These are phyloP conservation scores for Naumovozyma baii DNA, from an alignment of 805 yeast genomes.

Conservation along the genomic window DNA sequence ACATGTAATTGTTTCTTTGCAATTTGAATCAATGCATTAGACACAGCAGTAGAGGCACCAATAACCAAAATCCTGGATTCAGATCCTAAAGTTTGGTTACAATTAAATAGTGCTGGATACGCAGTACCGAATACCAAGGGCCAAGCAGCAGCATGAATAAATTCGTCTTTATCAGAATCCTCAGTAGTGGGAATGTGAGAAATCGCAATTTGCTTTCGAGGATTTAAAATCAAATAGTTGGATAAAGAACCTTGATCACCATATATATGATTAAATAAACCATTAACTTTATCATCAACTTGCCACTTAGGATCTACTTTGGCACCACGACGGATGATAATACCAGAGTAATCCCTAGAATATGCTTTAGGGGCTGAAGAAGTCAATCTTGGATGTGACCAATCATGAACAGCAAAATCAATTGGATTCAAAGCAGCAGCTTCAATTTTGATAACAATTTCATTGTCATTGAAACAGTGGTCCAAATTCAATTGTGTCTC, in stretches of 20 bases:
- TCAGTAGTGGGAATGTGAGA: conserved; percentile 31
- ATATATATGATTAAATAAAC: conserved; percentile 16
- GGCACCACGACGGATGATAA: conserved; percentile 19
- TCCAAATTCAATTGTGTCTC: conserved; percentile 18
- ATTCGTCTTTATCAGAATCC: conserved; percentile 8
- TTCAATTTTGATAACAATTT: conserved; percentile 23
- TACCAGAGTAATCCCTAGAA: conserved; percentile 26
- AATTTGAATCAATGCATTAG: conserved; percentile 45
- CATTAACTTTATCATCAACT: conserved; percentile 24
- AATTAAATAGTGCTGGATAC: conserved; percentile 28
- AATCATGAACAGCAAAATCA: conserved; percentile 14
- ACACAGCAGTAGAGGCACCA: conserved; percentile 72
- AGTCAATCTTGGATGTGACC: conserved; percentile 7
- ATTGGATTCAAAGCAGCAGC: conserved; percentile 29
- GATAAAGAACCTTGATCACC: conserved; percentile 35
- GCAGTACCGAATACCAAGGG: conserved; percentile 64
- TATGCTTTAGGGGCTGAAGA: conserved; percentile 13
- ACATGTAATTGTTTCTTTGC: conserved; percentile 42
- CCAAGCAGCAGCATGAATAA: conserved; percentile 38
- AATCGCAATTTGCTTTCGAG: conserved; percentile 21
- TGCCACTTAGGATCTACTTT: conserved; percentile 10
- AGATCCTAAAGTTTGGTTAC: conserved; percentile 32
- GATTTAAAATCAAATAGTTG: conserved; percentile 39
- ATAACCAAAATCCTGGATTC: conserved; percentile 47
- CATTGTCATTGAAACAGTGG: conserved; percentile 15